These are phyloP conservation scores for Vaccinium myrtillus DNA, from an alignment of 148 eudicot species.

Conservation along the genomic window DNA sequence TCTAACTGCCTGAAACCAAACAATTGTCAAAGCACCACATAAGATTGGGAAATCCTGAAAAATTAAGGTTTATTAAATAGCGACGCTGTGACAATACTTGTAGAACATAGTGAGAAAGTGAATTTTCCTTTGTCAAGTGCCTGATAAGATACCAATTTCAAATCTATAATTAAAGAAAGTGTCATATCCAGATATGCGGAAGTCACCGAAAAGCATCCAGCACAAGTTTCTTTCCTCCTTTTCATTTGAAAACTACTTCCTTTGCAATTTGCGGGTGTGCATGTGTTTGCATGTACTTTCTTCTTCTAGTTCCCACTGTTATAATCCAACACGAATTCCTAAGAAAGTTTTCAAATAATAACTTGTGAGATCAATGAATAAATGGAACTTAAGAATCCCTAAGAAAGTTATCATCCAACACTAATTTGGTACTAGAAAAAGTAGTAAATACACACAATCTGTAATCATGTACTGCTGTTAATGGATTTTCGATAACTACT, in stretches of 20 bases:
- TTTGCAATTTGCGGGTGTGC: neutral
- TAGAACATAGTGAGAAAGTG: neutral
- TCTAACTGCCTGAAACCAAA: slow-evolving; percentile 46
- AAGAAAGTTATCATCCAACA: neutral
- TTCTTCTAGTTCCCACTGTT: no score
- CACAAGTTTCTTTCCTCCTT: neutral
- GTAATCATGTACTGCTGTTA: neutral
- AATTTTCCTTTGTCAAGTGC: neutral
- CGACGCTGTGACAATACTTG: neutral
- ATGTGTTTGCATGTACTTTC: no score
- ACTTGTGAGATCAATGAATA: neutral
- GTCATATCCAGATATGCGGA: neutral
- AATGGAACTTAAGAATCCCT: slow-evolving; percentile 5
- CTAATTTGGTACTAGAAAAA: neutral
- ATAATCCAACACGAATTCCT: no score
- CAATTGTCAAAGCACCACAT: neutral
- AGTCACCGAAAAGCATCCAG: neutral
- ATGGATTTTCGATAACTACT: neutral
- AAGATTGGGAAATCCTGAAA: slow-evolving; percentile 3
- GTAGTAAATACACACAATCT: neutral
- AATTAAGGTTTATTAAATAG: neutral
- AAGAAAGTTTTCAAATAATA: neutral
- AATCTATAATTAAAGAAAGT: neutral
- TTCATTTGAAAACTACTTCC: neutral
- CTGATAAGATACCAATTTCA: neutral